phyloP scores from a whole-genome alignment of 768 basidiomycete species.

The Coprinopsis strossmayeri region DNA sequence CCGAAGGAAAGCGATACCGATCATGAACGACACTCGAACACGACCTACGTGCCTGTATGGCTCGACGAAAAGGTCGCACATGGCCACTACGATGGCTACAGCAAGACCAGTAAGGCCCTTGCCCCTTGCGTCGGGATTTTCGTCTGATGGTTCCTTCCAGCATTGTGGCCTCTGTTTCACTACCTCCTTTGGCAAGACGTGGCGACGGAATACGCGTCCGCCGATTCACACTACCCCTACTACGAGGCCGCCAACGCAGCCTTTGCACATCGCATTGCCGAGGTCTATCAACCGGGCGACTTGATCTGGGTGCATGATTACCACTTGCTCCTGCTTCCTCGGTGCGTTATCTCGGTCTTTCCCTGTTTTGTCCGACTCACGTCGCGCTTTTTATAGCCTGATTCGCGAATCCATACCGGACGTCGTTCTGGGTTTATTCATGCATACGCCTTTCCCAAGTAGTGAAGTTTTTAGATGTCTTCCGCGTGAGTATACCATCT shows the following conservation, averaged over 20 bases:
- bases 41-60: conserved; percentile 86
- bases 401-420: conserved; percentile 66
- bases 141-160: conserved; percentile 29
- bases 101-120: conserved; percentile 80
- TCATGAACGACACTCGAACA: conserved; percentile 49
- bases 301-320: conserved; percentile 95
- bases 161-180: conserved; percentile 97
- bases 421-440: conserved; percentile 82
- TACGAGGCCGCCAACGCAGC: conserved; percentile 81
- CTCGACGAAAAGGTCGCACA: conserved; percentile 84
- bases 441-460: conserved; percentile 97
- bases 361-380: too few relatives aligned
- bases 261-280: conserved; percentile 68
- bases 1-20: conserved; percentile 53
- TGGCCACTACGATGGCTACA: conserved; percentile 95
- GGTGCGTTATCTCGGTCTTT: too few relatives aligned
- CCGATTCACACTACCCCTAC: conserved; percentile 75
- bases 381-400: conserved; percentile 32
- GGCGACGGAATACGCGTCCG: conserved; percentile 80
- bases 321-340: conserved; percentile 87
- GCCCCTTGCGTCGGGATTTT: conserved; percentile 2
- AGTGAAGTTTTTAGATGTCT: conserved; percentile 94
- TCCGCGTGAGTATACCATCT: conserved; percentile 54
- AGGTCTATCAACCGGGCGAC: conserved; percentile 83
- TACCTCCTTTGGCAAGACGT: conserved; percentile 98